Evolutionary conservation across 768 basidiomycete species (phyloP), one percentile per base, ranked within the genome.

Genomic region (Leccinum boreale): DNA sequence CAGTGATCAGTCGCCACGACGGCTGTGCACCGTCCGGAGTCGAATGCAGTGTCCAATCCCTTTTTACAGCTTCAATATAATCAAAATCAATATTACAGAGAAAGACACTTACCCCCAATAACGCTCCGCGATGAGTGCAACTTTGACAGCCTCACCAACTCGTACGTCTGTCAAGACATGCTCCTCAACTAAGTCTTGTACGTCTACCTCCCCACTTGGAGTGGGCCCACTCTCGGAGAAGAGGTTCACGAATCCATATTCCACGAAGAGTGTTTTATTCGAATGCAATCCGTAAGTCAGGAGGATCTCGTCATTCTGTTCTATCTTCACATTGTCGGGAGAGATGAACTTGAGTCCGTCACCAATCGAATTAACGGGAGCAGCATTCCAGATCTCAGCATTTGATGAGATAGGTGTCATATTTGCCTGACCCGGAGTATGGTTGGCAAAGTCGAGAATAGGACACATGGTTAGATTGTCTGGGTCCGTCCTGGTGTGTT

Each of bases 371-470:
- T 62, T 61, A 21, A 75, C 62, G 17, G 77, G 75, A 2, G 73
- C 73, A 15, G 67, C 67, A 49, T 75, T 70, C 72, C 76, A 71
- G 19, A 72, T 68, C 31, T 78, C 73, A 36, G 70, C 70, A 7
- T 70, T 68, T 21, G 77, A 70, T 9, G 72, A 59, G 29, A 72
- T 64, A 21, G 81, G 85, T 12, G 62, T 69, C 74, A 83, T 80
- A 56, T 78, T 75, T 10, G 78, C 73, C 42, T 68, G 67, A 35
- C 66, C 52, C 42, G 75, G 61, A 3, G 77, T 75, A 62, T 97
- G 94, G 64, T 97, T 97, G 14, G 92, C 92, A 60, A 98, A 88
- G 74, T 98, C 96, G 53, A 97, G 77, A 33, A 97, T 78, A 9
- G 96, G 96, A 59, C 90, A 91, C 57, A 98, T 78, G 0, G 94